phyloP scores from a whole-genome alignment of 805 yeast species.

The Candida methanosorbosa region DNA sequence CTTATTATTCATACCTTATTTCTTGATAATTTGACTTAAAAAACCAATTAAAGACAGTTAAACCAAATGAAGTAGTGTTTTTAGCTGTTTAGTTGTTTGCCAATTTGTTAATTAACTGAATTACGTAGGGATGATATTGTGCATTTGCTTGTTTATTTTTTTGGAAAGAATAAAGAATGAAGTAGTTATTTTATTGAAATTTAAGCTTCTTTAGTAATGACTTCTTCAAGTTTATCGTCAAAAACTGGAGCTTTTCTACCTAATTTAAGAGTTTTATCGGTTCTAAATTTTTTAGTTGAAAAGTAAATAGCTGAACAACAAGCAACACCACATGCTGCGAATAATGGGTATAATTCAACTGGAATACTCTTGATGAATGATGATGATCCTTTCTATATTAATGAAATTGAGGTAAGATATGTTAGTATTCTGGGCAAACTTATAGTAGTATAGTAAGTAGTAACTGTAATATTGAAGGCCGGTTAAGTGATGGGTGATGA shows the following conservation, averaged over 20 bases:
- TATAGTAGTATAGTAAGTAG: too few relatives aligned
- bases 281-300: constrained; percentile 39
- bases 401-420: too few relatives aligned
- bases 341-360: constrained; percentile 50
- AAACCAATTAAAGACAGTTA: too few relatives aligned
- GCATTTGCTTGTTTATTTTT: too few relatives aligned
- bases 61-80: too few relatives aligned
- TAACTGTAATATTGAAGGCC: too few relatives aligned
- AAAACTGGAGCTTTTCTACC: constrained; percentile 38
- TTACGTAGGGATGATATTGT: too few relatives aligned
- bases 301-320: constrained; percentile 39
- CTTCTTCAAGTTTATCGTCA: constrained; percentile 28
- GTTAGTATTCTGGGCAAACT: too few relatives aligned
- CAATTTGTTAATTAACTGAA: too few relatives aligned
- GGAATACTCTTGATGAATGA: constrained; percentile 28
- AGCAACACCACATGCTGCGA: constrained; percentile 49
- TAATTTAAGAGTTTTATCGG: constrained; percentile 41
- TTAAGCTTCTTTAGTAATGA: constrained; percentile 18
- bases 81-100: too few relatives aligned
- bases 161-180: constrained; percentile 1
- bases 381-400: constrained; percentile 11
- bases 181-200: neutral
- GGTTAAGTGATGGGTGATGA: too few relatives aligned
- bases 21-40: neutral
- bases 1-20: neutral